These are phyloP conservation scores for Populus deltoides DNA, from an alignment of 345 rosid species.

Conservation along the genomic window DNA sequence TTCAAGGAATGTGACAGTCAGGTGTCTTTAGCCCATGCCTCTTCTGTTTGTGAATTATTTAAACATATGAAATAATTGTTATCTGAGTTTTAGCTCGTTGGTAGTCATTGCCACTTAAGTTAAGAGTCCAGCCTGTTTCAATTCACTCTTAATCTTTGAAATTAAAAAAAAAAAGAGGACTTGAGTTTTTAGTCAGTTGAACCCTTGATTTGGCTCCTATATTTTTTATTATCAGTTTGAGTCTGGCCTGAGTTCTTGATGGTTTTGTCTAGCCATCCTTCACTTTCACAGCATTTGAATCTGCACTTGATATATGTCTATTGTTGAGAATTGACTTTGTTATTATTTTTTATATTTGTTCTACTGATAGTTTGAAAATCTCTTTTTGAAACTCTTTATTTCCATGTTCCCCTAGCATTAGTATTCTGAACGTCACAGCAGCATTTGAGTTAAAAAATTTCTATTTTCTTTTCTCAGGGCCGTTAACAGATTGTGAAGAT, in stretches of 20 bases:
- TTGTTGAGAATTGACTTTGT: not conserved
- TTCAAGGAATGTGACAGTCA: not conserved
- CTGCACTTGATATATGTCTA: not conserved
- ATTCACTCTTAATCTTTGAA: not conserved
- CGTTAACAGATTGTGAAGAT: constrained; percentile 49
- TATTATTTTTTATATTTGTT: not conserved
- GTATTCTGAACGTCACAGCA: not conserved
- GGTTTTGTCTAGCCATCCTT: not conserved
- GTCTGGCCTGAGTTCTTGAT: not conserved
- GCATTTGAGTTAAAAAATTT: not conserved
- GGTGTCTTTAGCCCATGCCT: not conserved
- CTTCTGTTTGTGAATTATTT: not conserved
- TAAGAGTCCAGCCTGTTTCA: not conserved
- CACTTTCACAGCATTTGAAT: not conserved
- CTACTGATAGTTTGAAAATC: not conserved
- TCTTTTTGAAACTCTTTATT: not conserved
- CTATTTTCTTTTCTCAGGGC: constrained; percentile 44
- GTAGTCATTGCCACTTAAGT: not conserved
- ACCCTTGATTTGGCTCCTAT: not conserved
- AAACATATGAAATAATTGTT: not conserved
- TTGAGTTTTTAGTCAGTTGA: not conserved
- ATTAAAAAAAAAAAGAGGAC: not conserved
- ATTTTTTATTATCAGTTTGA: not conserved
- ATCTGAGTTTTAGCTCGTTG: not conserved
- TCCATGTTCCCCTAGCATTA: not conserved